Percentiles rank a stretch among this genome's conserved stretches.
phyloP scores from a whole-genome alignment of 495 filamentous ascomycete species.

The Neurospora terricola region DNA sequence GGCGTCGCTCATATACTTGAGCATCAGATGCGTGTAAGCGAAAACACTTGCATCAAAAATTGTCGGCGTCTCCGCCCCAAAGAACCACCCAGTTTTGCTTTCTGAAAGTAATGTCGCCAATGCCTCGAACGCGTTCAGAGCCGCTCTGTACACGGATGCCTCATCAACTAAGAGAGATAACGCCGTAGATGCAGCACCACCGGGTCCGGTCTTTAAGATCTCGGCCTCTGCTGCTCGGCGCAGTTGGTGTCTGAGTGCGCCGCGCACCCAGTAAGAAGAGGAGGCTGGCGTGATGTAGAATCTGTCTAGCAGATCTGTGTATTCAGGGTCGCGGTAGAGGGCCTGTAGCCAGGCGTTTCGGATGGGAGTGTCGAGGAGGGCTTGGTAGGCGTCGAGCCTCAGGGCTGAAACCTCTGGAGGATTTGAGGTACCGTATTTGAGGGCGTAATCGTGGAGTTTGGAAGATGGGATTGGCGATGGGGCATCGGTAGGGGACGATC shows the following conservation, averaged over 20 bases:
- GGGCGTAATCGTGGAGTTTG: conserved; percentile 62
- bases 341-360: conserved; percentile 79
- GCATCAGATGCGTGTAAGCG: conserved; percentile 76
- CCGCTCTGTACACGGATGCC: conserved; percentile 54
- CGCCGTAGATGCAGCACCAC: not conserved
- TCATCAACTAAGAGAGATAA: conserved; percentile 37
- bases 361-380: conserved; percentile 70
- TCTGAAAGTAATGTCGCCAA: conserved; percentile 59
- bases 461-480: conserved; percentile 47
- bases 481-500: conserved; percentile 15
- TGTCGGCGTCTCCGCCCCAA: conserved; percentile 40
- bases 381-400: conserved; percentile 67
- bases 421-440: conserved; percentile 16
- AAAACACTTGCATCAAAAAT: conserved; percentile 84
- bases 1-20: conserved; percentile 20
- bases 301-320: conserved; percentile 49
- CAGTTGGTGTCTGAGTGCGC: conserved; percentile 52
- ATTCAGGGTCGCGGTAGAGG: conserved; percentile 62
- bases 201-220: conserved; percentile 51
- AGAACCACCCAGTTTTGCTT: conserved; percentile 35
- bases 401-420: conserved; percentile 2
- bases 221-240: conserved; percentile 61
- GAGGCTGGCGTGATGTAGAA: conserved; percentile 63
- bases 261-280: conserved; percentile 50
- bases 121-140: conserved; percentile 62